phyloP scores from a whole-genome alignment of 179 eudicot species.

The Heliamphora pulchella region DNA sequence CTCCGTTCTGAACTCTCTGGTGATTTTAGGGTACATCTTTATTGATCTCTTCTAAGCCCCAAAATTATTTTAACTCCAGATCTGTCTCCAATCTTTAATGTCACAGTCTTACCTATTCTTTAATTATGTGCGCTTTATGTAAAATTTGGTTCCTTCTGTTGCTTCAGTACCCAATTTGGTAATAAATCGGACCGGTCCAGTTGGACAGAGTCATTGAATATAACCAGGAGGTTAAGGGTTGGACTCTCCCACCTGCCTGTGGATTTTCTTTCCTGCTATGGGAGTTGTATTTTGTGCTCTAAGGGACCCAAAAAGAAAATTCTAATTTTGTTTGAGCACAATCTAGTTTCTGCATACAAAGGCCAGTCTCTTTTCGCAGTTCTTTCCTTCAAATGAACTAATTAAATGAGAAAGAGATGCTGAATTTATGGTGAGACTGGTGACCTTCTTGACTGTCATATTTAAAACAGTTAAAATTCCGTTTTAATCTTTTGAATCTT shows the following conservation, averaged over 20 bases:
- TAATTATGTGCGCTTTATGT: too few relatives aligned
- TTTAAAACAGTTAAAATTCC: neutral
- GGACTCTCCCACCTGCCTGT: too few relatives aligned
- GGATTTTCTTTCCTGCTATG: too few relatives aligned
- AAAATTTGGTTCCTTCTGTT: too few relatives aligned
- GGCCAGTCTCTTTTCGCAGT: neutral
- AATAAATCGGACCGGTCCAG: too few relatives aligned
- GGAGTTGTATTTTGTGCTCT: too few relatives aligned
- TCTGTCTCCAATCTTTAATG: too few relatives aligned
- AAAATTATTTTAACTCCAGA: neutral
- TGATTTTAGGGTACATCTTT: constrained; percentile 47
- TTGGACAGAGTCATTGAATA: too few relatives aligned
- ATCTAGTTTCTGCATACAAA: neutral
- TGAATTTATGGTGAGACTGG: neutral
- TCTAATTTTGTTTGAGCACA: neutral
- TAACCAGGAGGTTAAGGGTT: too few relatives aligned
- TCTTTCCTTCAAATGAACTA: neutral
- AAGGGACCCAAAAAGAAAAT: too few relatives aligned
- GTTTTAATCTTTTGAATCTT: neutral
- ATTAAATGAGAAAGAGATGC: neutral
- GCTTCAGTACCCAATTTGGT: too few relatives aligned
- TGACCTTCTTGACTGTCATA: neutral
- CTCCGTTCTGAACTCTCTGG: constrained; percentile 64
- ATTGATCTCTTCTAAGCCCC: neutral
- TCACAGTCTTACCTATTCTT: too few relatives aligned